These are phyloP conservation scores for Russula emetica DNA, from an alignment of 768 basidiomycete species.

Conservation along the genomic window DNA sequence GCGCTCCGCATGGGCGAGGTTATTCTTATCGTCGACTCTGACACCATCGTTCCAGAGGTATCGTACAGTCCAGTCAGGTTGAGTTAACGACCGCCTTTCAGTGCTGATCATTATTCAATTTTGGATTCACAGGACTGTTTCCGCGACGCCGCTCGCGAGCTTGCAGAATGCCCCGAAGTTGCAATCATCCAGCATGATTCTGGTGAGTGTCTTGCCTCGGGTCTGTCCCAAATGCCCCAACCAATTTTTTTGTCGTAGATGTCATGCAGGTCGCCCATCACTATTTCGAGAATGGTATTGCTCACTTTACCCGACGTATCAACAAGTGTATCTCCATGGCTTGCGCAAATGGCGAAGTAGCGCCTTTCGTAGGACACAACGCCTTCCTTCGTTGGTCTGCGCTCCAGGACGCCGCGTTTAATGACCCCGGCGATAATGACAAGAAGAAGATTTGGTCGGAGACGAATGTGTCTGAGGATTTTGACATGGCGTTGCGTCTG, in stretches of 20 bases:
- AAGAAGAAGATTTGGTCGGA: constrained; percentile 77
- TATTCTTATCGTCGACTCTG: constrained; percentile 79
- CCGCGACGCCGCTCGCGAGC: constrained; percentile 82
- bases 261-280: constrained; percentile 89
- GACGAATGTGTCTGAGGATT: constrained; percentile 77
- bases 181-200: constrained; percentile 90
- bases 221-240: neutral
- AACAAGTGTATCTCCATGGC: constrained; percentile 79
- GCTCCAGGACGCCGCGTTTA: constrained; percentile 77
- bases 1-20: constrained; percentile 74
- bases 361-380: constrained; percentile 83
- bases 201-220: constrained; percentile 37
- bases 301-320: constrained; percentile 83
- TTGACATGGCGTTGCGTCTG: constrained; percentile 72
- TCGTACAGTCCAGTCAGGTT: constrained; percentile 4
- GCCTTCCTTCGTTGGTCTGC: constrained; percentile 89
- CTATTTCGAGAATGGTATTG: constrained; percentile 88
- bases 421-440: constrained; percentile 59
- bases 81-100: neutral
- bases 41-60: constrained; percentile 73
- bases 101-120: neutral
- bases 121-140: constrained; percentile 64
- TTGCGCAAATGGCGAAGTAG: constrained; percentile 76
- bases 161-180: constrained; percentile 75
- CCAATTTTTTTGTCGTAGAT: constrained; percentile 38